Percentiles rank a stretch among this genome's conserved stretches.
Conservation (phyloP, 225 moss, liverwort and hornwort species). For the Pleurozium schreberi region DNA sequence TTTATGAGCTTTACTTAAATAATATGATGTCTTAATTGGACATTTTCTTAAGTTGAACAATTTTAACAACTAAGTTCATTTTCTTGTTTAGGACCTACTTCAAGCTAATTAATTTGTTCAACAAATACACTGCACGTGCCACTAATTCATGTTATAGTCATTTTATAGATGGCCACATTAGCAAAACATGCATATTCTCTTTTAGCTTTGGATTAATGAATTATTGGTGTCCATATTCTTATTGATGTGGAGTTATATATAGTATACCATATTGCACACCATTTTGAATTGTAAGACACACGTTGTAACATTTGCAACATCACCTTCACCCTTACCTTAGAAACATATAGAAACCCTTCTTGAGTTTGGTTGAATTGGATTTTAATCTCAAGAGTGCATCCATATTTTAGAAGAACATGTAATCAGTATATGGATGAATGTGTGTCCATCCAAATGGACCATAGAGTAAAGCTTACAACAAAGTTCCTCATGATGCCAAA, state of each 20-base stretch:
- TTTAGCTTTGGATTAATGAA: neutral
- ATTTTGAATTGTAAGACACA: neutral
- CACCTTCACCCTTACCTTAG: no score
- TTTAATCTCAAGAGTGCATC: neutral
- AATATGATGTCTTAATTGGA: neutral
- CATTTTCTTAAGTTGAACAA: neutral
- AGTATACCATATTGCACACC: neutral
- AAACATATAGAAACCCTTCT: neutral
- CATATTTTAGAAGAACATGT: neutral
- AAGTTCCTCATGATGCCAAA: neutral
- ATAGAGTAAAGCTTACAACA: neutral
- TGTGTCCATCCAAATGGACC: no score
- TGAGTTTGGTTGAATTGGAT: neutral
- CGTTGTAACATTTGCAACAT: neutral
- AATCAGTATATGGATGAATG: neutral
- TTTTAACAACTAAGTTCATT: neutral
- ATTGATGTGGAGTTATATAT: neutral
- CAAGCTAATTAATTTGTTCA: neutral
- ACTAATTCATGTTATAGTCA: no score
- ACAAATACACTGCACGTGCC: accelerated
- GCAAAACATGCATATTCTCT: neutral
- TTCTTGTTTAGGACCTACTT: neutral
- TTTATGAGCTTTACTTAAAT: no score
- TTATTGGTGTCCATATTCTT: neutral
- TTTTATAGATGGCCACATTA: neutral